Evolutionary conservation across 2,329 filamentous ascomycete genomes (phyloP).

Genomic region (Aspergillus piperis): DNA sequence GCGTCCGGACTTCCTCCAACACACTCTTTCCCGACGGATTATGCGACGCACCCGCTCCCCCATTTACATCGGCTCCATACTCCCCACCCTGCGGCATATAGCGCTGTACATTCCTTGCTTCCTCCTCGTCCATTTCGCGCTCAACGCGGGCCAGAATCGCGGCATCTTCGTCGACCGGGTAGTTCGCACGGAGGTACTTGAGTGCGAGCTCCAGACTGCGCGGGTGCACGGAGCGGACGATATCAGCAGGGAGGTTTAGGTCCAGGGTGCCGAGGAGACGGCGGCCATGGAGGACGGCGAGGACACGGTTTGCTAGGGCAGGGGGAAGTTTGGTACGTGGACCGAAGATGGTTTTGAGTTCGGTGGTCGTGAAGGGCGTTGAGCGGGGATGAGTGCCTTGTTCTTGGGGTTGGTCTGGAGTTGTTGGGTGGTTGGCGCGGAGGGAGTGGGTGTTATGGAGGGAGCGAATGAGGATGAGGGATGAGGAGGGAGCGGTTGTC

Average conservation of each 20-base stretch:
- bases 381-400: slow-evolving; percentile 31
- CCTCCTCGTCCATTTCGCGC: slow-evolving; percentile 40
- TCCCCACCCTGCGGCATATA: slow-evolving; percentile 48
- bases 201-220: slow-evolving; percentile 40
- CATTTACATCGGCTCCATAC: slow-evolving; percentile 39
- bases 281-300: slow-evolving; percentile 46
- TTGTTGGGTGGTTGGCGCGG: slow-evolving; percentile 15
- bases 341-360: slow-evolving; percentile 41
- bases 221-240: slow-evolving; percentile 34
- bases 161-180: slow-evolving; percentile 51
- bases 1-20: slow-evolving; percentile 40
- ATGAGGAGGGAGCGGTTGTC: not conserved
- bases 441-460: slow-evolving; percentile 26
- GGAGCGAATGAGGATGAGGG: slow-evolving; percentile 6
- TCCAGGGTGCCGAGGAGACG: slow-evolving; percentile 49
- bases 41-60: slow-evolving; percentile 35
- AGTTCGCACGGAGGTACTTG: slow-evolving; percentile 44
- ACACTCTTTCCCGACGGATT: slow-evolving; percentile 47
- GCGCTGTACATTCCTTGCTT: slow-evolving; percentile 44
- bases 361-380: slow-evolving; percentile 33
- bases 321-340: slow-evolving; percentile 27
- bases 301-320: slow-evolving; percentile 39
- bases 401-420: slow-evolving; percentile 20
- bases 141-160: slow-evolving; percentile 50
- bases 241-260: slow-evolving; percentile 43